Percentiles rank a stretch among this genome's conserved stretches.
phyloP scores from a whole-genome alignment of 345 rosid species.

The Sisymbrium irio region DNA sequence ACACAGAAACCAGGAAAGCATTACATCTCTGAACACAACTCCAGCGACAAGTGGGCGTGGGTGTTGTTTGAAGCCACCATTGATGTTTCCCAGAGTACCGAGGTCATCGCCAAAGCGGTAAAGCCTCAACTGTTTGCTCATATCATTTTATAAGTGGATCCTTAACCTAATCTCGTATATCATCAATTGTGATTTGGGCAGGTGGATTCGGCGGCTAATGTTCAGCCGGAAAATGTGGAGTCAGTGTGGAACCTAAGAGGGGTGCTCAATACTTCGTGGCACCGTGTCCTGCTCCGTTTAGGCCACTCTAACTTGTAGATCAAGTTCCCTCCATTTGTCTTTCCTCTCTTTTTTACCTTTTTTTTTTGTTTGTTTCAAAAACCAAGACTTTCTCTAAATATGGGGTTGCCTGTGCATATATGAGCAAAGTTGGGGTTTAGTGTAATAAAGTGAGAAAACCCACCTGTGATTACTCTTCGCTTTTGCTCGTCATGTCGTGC shows the following conservation, averaged over 20 bases:
- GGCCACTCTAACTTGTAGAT: conserved; percentile 69
- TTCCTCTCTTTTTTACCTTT: neutral
- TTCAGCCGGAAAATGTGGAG: conserved; percentile 83
- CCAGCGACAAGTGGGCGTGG: conserved; percentile 97
- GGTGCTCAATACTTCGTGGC: conserved; percentile 91
- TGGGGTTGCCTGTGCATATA: neutral
- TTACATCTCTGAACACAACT: conserved; percentile 57
- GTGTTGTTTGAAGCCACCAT: conserved; percentile 75
- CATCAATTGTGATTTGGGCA: conserved; percentile 29
- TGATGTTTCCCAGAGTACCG: conserved; percentile 49
- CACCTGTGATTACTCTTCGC: neutral
- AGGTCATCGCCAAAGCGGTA: conserved; percentile 94
- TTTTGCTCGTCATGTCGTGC: neutral
- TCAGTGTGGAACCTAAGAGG: conserved; percentile 94
- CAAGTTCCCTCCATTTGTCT: neutral
- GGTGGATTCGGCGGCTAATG: conserved; percentile 92
- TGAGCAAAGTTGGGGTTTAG: conserved; percentile 4
- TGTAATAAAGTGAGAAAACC: too few species aligned
- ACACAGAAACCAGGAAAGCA: conserved; percentile 57
- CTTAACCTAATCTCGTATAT: neutral
- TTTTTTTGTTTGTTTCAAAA: neutral
- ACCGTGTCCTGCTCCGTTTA: conserved; percentile 66
- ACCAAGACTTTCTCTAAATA: neutral
- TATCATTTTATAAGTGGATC: neutral
- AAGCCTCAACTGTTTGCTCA: neutral